phyloP scores from a whole-genome alignment of 805 yeast genomes.

The Zygoascus ofunaensis region DNA sequence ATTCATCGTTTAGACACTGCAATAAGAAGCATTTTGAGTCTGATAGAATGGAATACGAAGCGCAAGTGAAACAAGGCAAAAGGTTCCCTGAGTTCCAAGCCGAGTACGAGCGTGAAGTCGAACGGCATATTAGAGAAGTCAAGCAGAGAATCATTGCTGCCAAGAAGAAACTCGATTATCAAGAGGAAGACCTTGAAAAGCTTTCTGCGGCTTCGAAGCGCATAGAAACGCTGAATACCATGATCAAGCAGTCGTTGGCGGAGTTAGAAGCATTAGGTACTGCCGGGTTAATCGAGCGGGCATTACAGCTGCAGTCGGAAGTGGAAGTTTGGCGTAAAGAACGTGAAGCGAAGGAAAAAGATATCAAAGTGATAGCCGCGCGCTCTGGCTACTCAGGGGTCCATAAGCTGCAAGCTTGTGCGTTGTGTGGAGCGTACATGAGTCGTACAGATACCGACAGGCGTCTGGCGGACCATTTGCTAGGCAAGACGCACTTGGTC shows the following conservation, averaged over 20 bases:
- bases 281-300: conserved; percentile 42
- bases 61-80: conserved; percentile 29
- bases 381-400: conserved; percentile 74
- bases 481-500: conserved; percentile 80
- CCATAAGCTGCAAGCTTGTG: conserved; percentile 85
- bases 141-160: conserved; percentile 57
- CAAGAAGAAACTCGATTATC: conserved; percentile 54
- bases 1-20: conserved; percentile 74
- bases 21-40: conserved; percentile 67
- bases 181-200: conserved; percentile 62
- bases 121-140: conserved; percentile 54
- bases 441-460: conserved; percentile 81
- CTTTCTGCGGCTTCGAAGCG: conserved; percentile 19
- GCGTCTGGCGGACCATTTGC: conserved; percentile 80
- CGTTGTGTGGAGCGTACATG: conserved; percentile 79
- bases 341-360: conserved; percentile 45
- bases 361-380: conserved; percentile 56
- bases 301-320: conserved; percentile 37
- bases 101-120: conserved; percentile 40
- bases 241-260: conserved; percentile 56
- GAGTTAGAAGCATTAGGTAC: conserved; percentile 49
- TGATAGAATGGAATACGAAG: conserved; percentile 55
- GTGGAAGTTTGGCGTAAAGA: conserved; percentile 34
- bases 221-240: conserved; percentile 40
- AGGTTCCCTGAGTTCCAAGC: conserved; percentile 39